phyloP scores from a whole-genome alignment of 1,284 basidiomycete species.

The Rugosomyces carneus region DNA sequence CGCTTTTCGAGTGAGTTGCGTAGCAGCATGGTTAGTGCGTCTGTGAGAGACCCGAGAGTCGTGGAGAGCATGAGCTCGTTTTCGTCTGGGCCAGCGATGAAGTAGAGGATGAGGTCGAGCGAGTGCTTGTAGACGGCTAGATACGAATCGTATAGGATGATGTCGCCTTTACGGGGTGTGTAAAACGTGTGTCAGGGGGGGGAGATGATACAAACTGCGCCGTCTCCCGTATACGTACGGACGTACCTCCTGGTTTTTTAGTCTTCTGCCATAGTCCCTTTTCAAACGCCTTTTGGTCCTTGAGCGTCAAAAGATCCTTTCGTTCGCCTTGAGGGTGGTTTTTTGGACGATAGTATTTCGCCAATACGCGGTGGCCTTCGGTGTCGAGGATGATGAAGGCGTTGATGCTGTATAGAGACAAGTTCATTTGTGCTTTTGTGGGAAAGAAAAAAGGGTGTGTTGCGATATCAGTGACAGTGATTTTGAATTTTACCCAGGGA shows the following conservation, averaged over 20 bases:
- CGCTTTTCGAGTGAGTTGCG: slow-evolving; percentile 95
- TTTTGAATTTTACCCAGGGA: not conserved
- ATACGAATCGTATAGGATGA: slow-evolving; percentile 89
- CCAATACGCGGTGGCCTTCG: slow-evolving; percentile 90
- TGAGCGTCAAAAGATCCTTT: slow-evolving; percentile 67
- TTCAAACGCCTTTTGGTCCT: slow-evolving; percentile 95
- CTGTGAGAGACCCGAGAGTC: slow-evolving; percentile 80
- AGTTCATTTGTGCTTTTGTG: slow-evolving; percentile 45
- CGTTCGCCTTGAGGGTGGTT: slow-evolving; percentile 54
- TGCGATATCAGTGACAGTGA: too few relatives aligned
- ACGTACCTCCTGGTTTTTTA: slow-evolving; percentile 84
- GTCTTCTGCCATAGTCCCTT: slow-evolving; percentile 95
- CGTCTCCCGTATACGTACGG: too few relatives aligned
- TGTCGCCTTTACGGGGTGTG: too few relatives aligned
- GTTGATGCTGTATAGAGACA: slow-evolving; percentile 81
- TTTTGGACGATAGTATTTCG: slow-evolving; percentile 90
- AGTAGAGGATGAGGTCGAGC: slow-evolving; percentile 93
- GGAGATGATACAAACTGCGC: too few relatives aligned
- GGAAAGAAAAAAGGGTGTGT: not conserved
- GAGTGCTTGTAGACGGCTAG: slow-evolving; percentile 93
- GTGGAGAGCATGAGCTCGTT: slow-evolving; percentile 96
- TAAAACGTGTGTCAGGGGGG: too few relatives aligned
- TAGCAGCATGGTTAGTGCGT: slow-evolving; percentile 82
- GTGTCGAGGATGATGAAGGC: slow-evolving; percentile 91
- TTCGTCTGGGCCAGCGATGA: slow-evolving; percentile 83